phyloP scores from a whole-genome alignment of 2,329 filamentous ascomycete genomes.

The Emergomyces orientalis region DNA sequence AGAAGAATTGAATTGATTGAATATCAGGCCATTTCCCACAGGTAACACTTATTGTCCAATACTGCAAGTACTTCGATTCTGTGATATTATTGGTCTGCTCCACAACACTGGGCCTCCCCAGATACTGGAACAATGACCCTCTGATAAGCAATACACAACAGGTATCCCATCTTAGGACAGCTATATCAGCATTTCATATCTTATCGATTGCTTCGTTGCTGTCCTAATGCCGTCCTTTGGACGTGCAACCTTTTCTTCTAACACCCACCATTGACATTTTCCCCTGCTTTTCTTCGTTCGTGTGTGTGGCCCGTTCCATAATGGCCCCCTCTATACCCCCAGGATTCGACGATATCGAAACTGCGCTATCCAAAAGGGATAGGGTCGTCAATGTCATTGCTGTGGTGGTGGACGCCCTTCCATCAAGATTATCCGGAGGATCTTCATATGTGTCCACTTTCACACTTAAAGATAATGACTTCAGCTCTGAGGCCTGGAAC shows the following conservation, averaged over 20 bases:
- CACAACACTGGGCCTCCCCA: background rate
- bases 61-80: background rate
- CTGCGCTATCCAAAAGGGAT: slow-evolving; percentile 9
- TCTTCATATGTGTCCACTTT: slow-evolving; percentile 54
- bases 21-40: background rate
- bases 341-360: slow-evolving; percentile 10
- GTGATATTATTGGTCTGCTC: background rate
- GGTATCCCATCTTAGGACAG: background rate
- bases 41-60: background rate
- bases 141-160: background rate
- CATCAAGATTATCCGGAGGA: slow-evolving; percentile 44
- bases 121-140: background rate
- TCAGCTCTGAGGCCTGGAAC: slow-evolving; percentile 36
- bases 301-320: background rate
- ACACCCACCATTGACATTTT: background rate
- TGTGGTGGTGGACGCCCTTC: slow-evolving; percentile 56
- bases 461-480: slow-evolving; percentile 49
- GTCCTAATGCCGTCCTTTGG: background rate
- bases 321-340: slow-evolving; percentile 13
- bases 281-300: background rate
- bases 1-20: background rate
- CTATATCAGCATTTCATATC: background rate
- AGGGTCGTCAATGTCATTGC: slow-evolving; percentile 54
- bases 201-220: background rate
- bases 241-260: background rate